Base-by-base conservation (phyloP, 495 filamentous ascomycete genomes). In the Penicillium nucicola region DNA sequence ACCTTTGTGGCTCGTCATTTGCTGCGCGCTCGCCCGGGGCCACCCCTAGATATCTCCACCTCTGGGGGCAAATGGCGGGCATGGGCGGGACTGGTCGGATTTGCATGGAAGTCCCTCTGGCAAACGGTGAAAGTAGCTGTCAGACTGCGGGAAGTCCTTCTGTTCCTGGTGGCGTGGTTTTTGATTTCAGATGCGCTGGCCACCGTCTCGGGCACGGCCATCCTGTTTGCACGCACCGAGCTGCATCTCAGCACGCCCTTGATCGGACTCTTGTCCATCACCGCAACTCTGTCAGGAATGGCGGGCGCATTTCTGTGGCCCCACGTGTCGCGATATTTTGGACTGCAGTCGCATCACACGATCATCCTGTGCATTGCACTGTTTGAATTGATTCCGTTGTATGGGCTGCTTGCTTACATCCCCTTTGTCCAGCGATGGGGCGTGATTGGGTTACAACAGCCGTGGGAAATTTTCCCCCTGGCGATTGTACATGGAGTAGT, bases 391-490 rank as follows among this genome's bases (percentile, higher is more conserved):
- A 95, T 96, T 36, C 91, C 91, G 0, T 52, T 95, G 0, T 96
- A 96, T 55, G 91, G 89, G 0, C 76, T 96, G 40, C 71, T 93
- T 3, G 90, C 87, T 3, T 96, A 90, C 60, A 78, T 96, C 12
- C 88, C 89, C 0, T 78, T 88, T 5, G 75, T 96, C 32, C 72
- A 79, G 51, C 74, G 74, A 14, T 84, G 83, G 75, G 90, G 89
- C 3, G 81, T 89, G 0, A 74, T 89, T 6, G 91, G 91, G 0
- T 76, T 96, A 31, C 89, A 95, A 59, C 82, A 88, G 67, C 85
- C 84, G 28, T 92, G 89, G 88, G 91, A 96, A 66, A 93, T 96
- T 79, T 95, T 91, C 64, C 87, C 89, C 0, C 71, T 96, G 0
- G 91, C 84, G 0, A 81, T 86, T 13, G 76, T 96, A 17, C 95